Evolutionary conservation across 352 stramenopile genomes (phyloP), one percentile per base, ranked within the genome.

Genomic region (Phytophthora citricola): DNA sequence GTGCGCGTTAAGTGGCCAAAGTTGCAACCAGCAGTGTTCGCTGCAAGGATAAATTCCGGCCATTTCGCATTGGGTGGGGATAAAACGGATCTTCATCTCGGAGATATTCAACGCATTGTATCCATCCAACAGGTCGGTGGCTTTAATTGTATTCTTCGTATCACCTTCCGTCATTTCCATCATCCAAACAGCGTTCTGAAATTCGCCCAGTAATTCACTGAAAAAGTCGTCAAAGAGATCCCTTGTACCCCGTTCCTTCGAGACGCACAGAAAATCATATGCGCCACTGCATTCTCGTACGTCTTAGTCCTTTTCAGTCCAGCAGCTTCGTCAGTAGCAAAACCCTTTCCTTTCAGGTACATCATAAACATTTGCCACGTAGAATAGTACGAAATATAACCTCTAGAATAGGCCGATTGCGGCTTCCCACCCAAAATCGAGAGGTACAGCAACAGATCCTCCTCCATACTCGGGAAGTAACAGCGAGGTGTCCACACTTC

Each of bases 191-290:
- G 22, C 40, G 31, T 20, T 20, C n/a, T 61, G 29, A 34, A 67
- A 57, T 29, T 67, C 59, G 22, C 59, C 59, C 48, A 76, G 36
- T 27, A 73, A 73, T 24, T 32, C 31, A 12, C 44, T 2, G 38
- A 70, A 63, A 17, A 76, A 76, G 10, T 69, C 63, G 50, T 57
- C 8, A 36, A 76, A 66, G 47, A 3, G 39, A 69, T 73, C 24
- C 68, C 68, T 58, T 51, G 63, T 5, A 69, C 63, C 8, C 68
- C 63, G 50, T 69, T 59, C 66, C 63, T 69, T 61, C 63, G 50
- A 4, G 63, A 73, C 1, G 9, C 38, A 20, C 27, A 31, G 27
- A 31, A 31, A 31, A 31, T 4, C 27, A 31, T 31, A 31, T 31
- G 27, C 1, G 27, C 27, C 1, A 31, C 27, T 31, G 27, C 27